Evolutionary conservation across 176 grass and related monocot genomes (phyloP).

Genomic region (Ensete glaucum): DNA sequence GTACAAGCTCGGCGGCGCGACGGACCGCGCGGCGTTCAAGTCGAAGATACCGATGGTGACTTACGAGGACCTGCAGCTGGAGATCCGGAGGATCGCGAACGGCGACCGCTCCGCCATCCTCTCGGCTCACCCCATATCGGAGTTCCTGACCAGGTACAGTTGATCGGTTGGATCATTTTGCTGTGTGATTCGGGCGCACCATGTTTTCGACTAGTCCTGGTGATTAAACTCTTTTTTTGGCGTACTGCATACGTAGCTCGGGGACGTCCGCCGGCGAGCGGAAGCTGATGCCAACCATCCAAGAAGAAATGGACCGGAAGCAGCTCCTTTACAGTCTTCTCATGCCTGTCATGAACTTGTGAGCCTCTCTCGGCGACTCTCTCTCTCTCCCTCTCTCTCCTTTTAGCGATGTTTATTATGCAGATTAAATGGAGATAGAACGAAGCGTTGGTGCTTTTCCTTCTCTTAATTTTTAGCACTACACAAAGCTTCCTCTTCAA

Average conservation of each 20-base stretch:
- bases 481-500: too few species aligned
- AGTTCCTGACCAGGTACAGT: slow-evolving; percentile 14
- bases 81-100: slow-evolving; percentile 15
- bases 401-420: background rate
- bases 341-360: slow-evolving; percentile 21
- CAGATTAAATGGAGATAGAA: too few species aligned
- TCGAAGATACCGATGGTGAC: slow-evolving; percentile 16
- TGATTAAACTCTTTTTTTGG: too few species aligned
- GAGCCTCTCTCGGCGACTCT: background rate
- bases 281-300: slow-evolving; percentile 19
- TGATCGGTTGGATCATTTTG: background rate
- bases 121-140: slow-evolving; percentile 9
- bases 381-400: background rate
- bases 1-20: background rate
- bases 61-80: slow-evolving; percentile 14
- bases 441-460: too few species aligned
- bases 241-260: background rate
- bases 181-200: background rate
- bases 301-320: slow-evolving; percentile 6
- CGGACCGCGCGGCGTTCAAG: slow-evolving; percentile 1
- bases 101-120: slow-evolving; percentile 21
- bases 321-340: slow-evolving; percentile 19
- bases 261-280: slow-evolving; percentile 17
- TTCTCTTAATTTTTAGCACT: too few species aligned
- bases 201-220: background rate